phyloP scores from a whole-genome alignment of 2,329 filamentous ascomycete species.

The Cladosporium sp. region DNA sequence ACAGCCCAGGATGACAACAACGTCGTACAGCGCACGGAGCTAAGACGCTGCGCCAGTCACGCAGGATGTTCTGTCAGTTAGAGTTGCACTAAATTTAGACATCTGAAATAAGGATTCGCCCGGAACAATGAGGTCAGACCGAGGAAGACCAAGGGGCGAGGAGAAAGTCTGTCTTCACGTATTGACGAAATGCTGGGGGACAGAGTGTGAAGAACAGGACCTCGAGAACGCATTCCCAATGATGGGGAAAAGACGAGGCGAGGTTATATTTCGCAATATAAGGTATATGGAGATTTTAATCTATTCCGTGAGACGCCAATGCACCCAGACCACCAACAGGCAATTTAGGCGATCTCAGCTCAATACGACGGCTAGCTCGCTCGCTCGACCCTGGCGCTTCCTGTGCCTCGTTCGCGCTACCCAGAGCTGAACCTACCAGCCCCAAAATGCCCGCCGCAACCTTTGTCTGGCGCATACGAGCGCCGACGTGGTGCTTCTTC shows the following conservation, averaged over 20 bases:
- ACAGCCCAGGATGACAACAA: neutral
- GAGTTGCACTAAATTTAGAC: neutral
- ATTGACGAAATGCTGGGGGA: neutral
- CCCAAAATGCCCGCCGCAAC: constrained; percentile 16
- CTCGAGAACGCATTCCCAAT: neutral
- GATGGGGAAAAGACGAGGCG: neutral
- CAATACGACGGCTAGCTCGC: neutral
- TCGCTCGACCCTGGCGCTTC: constrained; percentile 11
- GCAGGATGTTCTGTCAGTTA: neutral
- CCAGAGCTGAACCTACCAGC: constrained; percentile 17
- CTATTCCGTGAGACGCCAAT: neutral
- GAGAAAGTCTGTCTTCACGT: neutral
- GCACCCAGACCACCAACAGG: neutral
- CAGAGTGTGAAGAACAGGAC: neutral
- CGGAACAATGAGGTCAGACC: neutral
- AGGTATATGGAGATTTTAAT: neutral
- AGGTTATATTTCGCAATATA: neutral
- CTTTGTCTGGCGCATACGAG: constrained; percentile 16
- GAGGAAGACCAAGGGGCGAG: neutral
- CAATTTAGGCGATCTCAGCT: constrained; percentile 3
- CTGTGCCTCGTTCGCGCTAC: constrained; percentile 6
- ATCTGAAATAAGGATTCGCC: neutral
- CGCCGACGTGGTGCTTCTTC: neutral
- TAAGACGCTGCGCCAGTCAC: neutral
- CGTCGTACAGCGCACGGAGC: neutral